Evolutionary conservation across 202 grass and related monocot genomes (phyloP).

Genomic region (Digitaria exilis): DNA sequence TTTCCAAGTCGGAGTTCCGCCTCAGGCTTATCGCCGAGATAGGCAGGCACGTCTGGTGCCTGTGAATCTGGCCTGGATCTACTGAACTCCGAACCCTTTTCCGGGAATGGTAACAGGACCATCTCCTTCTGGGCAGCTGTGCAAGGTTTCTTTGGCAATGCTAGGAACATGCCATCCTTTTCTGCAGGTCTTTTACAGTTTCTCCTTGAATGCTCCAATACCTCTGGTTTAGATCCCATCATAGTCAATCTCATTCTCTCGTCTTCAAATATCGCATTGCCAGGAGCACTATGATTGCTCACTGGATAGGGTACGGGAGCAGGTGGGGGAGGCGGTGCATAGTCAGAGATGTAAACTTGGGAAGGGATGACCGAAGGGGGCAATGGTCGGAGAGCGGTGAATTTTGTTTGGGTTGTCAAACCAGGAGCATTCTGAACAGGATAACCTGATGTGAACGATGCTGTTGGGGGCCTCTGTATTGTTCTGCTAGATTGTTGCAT

Average conservation of each 20-base stretch:
- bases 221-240: slow-evolving; percentile 36
- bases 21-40: slow-evolving; percentile 2
- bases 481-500: slow-evolving; percentile 39
- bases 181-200: slow-evolving; percentile 53
- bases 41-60: slow-evolving; percentile 18
- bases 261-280: not conserved
- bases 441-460: slow-evolving; percentile 43
- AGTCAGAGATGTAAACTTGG: slow-evolving; percentile 29
- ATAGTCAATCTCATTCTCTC: slow-evolving; percentile 41
- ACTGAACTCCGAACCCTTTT: slow-evolving; percentile 16
- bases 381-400: slow-evolving; percentile 56
- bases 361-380: slow-evolving; percentile 59
- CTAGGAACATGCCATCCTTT: slow-evolving; percentile 26
- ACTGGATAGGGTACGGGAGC: slow-evolving; percentile 22
- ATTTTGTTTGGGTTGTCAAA: slow-evolving; percentile 48
- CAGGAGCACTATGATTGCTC: slow-evolving; percentile 19
- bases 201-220: slow-evolving; percentile 30
- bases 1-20: slow-evolving; percentile 31
- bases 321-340: slow-evolving; percentile 40
- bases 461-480: slow-evolving; percentile 42
- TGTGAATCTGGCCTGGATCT: slow-evolving; percentile 32
- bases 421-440: slow-evolving; percentile 25
- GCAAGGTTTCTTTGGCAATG: slow-evolving; percentile 49
- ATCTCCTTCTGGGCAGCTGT: slow-evolving; percentile 23
- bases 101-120: not conserved